A percentile compares a stretch with the other conserved stretches of the same genome.
These are phyloP conservation scores for Mycena chlorophos DNA, from an alignment of 768 basidiomycete genomes.

Conservation along the genomic window DNA sequence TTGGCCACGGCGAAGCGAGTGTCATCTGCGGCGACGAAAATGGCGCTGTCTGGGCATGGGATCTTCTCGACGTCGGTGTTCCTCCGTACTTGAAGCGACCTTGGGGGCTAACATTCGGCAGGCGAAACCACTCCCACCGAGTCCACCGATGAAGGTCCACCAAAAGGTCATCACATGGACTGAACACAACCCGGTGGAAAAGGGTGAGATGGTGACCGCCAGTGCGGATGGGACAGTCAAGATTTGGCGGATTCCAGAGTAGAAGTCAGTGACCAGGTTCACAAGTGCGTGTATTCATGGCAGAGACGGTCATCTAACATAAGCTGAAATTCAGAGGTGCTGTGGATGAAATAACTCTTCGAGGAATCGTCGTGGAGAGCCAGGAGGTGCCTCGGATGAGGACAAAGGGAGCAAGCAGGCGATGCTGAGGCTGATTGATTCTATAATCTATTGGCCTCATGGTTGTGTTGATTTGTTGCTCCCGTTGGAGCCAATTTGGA, in stretches of 20 bases:
- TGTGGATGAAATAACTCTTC: too few species aligned
- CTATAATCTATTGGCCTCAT: too few species aligned
- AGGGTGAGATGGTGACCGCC: constrained; percentile 83
- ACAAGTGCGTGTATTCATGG: too few species aligned
- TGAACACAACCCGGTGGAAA: constrained; percentile 82
- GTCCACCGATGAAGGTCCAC: constrained; percentile 78
- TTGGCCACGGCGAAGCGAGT: constrained; percentile 78
- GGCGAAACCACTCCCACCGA: constrained; percentile 70
- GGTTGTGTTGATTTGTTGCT: too few species aligned
- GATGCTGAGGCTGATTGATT: too few species aligned
- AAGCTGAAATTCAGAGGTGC: too few species aligned
- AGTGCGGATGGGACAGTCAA: constrained; percentile 91
- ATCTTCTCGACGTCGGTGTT: constrained; percentile 73
- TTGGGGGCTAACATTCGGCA: constrained; percentile 31
- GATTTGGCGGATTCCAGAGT: constrained; percentile 78
- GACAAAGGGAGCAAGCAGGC: too few species aligned
- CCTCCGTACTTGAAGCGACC: constrained; percentile 5
- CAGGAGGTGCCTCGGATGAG: too few species aligned
- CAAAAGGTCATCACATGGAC: constrained; percentile 88
- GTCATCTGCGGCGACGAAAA: constrained; percentile 90
- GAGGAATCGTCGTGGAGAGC: too few species aligned
- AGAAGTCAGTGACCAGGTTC: constrained; percentile 14
- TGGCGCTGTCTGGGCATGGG: constrained; percentile 90
- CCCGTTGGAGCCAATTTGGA: too few species aligned
- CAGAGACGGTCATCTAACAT: too few species aligned